These are phyloP conservation scores for Gloeopeniophorella convolvens DNA, from an alignment of 768 basidiomycete genomes.

Conservation along the genomic window DNA sequence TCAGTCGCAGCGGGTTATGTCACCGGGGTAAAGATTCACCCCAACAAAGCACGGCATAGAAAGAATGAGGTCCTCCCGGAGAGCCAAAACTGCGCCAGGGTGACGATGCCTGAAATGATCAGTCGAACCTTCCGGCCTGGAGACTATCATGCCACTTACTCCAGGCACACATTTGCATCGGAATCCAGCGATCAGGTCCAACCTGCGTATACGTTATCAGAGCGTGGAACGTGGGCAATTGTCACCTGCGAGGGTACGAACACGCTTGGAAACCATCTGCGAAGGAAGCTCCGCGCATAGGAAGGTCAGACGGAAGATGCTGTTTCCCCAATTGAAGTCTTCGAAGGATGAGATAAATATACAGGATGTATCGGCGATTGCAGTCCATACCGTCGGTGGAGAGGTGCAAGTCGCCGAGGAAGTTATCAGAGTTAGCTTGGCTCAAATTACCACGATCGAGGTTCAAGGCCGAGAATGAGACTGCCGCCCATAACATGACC, in stretches of 20 bases:
- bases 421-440: constrained; percentile 60
- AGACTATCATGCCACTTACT: constrained; percentile 7
- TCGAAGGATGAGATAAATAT: constrained; percentile 25
- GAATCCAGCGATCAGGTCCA: constrained; percentile 59
- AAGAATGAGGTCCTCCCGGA: constrained; percentile 44
- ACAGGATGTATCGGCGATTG: background rate
- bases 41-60: constrained; percentile 34
- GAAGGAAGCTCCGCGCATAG: constrained; percentile 47
- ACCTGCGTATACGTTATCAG: constrained; percentile 1
- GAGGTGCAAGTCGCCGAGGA: constrained; percentile 48
- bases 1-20: too few species aligned
- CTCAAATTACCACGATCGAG: constrained; percentile 50
- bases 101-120: constrained; percentile 43
- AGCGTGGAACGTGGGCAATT: background rate
- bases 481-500: constrained; percentile 50
- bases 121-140: constrained; percentile 22
- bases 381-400: constrained; percentile 42
- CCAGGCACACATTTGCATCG: constrained; percentile 38
- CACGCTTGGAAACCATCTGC: constrained; percentile 52
- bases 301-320: constrained; percentile 20
- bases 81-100: constrained; percentile 52
- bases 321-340: constrained; percentile 19
- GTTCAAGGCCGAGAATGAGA: constrained; percentile 47
- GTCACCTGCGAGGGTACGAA: constrained; percentile 23
- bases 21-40: too few species aligned